Evolutionary conservation across 139 green algal genomes (phyloP).

Genomic region (Chlamydomonas applanata): DNA sequence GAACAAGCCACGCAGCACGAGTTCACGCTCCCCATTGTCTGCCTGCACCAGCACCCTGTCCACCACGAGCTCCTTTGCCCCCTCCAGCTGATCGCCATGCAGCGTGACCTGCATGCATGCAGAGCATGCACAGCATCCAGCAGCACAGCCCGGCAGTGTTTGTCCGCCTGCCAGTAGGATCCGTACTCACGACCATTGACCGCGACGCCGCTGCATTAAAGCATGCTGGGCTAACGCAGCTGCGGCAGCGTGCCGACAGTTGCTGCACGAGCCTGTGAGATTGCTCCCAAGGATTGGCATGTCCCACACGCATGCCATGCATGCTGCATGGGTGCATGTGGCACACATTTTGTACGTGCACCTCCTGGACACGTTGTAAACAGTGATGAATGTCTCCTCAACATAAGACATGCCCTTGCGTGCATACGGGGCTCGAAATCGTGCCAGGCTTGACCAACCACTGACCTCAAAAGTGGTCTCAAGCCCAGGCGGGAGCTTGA

Average conservation of each 20-base stretch:
- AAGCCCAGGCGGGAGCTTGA: slow-evolving; percentile 27
- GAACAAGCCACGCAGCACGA: slow-evolving; percentile 23
- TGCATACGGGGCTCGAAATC: neutral
- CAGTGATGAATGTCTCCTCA: too few relatives aligned
- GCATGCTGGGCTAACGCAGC: too few relatives aligned
- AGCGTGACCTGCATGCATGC: slow-evolving; percentile 29
- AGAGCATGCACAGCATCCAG: neutral
- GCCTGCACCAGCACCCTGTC: slow-evolving; percentile 7
- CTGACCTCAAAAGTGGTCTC: slow-evolving; percentile 40
- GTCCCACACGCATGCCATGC: neutral
- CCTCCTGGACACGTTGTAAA: too few relatives aligned
- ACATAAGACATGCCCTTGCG: neutral
- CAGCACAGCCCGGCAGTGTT: neutral
- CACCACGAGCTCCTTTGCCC: slow-evolving; percentile 14
- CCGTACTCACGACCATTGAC: too few relatives aligned
- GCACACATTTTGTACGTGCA: too few relatives aligned
- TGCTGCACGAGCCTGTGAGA: neutral
- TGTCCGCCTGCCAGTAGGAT: too few relatives aligned
- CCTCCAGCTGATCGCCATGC: slow-evolving; percentile 21
- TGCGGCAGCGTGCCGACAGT: neutral
- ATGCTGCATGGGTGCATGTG: slow-evolving; percentile 1
- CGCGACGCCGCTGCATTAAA: too few relatives aligned
- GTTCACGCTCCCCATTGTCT: slow-evolving; percentile 29
- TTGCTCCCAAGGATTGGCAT: too few relatives aligned
- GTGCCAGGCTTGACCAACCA: neutral